Evolutionary conservation across 345 rosid species (phyloP).

Genomic region (Arabidopsis thaliana): TAIR10.1 NC_003074.8:9752501-9753000

Average conservation of each 20-base stretch:
- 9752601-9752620: constrained; percentile 86
- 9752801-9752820: constrained; percentile 53
- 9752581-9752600: constrained; percentile 80
- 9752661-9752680: constrained; percentile 89
- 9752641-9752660: constrained; percentile 93
- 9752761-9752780: constrained; percentile 60
- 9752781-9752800: constrained; percentile 58
- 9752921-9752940: constrained; percentile 79
- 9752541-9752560: constrained; percentile 91
- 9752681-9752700: constrained; percentile 86
- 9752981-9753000: constrained; percentile 88
- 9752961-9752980: constrained; percentile 71
- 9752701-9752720: constrained; percentile 58
- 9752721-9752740: constrained; percentile 66
- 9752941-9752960: constrained; percentile 59
- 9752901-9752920: constrained; percentile 77
- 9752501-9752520: constrained; percentile 74
- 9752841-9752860: constrained; percentile 79
- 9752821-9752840: constrained; percentile 69
- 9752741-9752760: constrained; percentile 82
- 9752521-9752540: constrained; percentile 90
- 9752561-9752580: constrained; percentile 90
- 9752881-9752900: constrained; percentile 67
- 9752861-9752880: constrained; percentile 89
- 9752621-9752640: constrained; percentile 60